These are phyloP conservation scores for Rhodomyrtus psidioides DNA, from an alignment of 441 rosid genomes.

Conservation along the genomic window DNA sequence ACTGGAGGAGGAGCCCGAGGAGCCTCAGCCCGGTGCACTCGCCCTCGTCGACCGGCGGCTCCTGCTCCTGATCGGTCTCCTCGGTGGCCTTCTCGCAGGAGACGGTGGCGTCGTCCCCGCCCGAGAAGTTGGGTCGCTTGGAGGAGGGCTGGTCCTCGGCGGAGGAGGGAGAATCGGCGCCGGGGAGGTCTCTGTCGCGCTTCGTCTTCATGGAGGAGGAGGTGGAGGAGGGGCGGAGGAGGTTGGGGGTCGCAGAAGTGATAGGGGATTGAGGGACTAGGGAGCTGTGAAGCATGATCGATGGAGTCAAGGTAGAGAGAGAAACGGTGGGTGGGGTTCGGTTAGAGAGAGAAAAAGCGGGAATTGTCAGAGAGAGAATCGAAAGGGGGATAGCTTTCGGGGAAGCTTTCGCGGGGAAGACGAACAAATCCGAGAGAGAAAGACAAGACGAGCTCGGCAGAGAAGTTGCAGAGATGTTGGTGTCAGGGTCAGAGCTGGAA, in stretches of 20 bases:
- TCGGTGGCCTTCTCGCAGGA: slow-evolving; percentile 12
- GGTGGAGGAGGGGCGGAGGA: background rate
- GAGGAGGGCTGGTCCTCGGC: slow-evolving; percentile 23
- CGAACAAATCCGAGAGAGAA: slow-evolving; percentile 30
- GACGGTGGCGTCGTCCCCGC: background rate
- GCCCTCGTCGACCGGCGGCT: slow-evolving; percentile 1
- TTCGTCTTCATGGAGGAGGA: slow-evolving; percentile 44
- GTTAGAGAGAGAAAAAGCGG: slow-evolving; percentile 11
- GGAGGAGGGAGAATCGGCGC: slow-evolving; percentile 5
- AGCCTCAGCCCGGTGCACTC: slow-evolving; percentile 52
- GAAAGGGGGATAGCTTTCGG: slow-evolving; percentile 19
- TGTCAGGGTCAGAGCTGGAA: slow-evolving; percentile 10
- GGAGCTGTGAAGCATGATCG: slow-evolving; percentile 63
- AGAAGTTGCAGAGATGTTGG: slow-evolving; percentile 17
- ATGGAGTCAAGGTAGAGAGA: background rate
- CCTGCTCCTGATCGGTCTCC: background rate
- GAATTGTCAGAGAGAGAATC: slow-evolving; percentile 20
- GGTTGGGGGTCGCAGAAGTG: background rate
- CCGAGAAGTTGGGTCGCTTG: slow-evolving; percentile 23
- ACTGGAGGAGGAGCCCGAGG: slow-evolving; percentile 67
- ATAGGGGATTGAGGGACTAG: slow-evolving; percentile 20
- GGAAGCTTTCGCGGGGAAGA: background rate
- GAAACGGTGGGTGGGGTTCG: slow-evolving; percentile 17
- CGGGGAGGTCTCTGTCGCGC: slow-evolving; percentile 25
- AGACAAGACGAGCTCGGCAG: slow-evolving; percentile 12